Evolutionary conservation across 2,329 filamentous ascomycete species (phyloP).

Genomic region (Ramularia endophylla): DNA sequence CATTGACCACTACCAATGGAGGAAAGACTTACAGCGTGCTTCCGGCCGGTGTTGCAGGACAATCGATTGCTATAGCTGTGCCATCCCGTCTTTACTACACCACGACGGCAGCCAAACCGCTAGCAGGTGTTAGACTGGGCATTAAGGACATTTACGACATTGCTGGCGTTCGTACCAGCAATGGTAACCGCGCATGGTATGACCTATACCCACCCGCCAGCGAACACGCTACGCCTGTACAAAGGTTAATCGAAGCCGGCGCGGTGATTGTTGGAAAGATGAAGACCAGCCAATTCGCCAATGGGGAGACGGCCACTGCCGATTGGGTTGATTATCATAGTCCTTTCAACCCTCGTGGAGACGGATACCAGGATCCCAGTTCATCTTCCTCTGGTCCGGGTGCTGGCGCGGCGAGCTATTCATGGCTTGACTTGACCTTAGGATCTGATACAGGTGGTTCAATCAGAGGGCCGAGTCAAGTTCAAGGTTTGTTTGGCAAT

Average conservation of each 20-base stretch:
- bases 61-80: slow-evolving; percentile 46
- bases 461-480: slow-evolving; percentile 44
- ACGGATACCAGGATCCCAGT: slow-evolving; percentile 42
- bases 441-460: slow-evolving; percentile 48
- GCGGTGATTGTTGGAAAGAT: slow-evolving; percentile 46
- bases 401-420: slow-evolving; percentile 40
- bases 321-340: slow-evolving; percentile 46
- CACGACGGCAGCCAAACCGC: slow-evolving; percentile 47
- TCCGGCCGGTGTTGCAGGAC: slow-evolving; percentile 34
- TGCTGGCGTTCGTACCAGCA: slow-evolving; percentile 50
- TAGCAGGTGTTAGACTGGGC: slow-evolving; percentile 55
- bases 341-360: slow-evolving; percentile 38
- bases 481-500: slow-evolving; percentile 48
- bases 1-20: slow-evolving; percentile 31
- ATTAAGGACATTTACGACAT: slow-evolving; percentile 60
- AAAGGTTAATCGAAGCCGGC: slow-evolving; percentile 54
- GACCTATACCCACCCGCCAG: slow-evolving; percentile 45
- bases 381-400: slow-evolving; percentile 46
- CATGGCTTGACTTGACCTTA: slow-evolving; percentile 46
- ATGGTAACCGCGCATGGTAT: slow-evolving; percentile 55
- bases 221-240: slow-evolving; percentile 46
- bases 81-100: slow-evolving; percentile 57
- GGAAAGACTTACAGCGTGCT: slow-evolving; percentile 40
- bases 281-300: slow-evolving; percentile 42
- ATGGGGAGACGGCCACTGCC: slow-evolving; percentile 43